These are phyloP conservation scores for Fusarium sp. DNA, from an alignment of 2,329 filamentous ascomycete species.

Conservation along the genomic window DNA sequence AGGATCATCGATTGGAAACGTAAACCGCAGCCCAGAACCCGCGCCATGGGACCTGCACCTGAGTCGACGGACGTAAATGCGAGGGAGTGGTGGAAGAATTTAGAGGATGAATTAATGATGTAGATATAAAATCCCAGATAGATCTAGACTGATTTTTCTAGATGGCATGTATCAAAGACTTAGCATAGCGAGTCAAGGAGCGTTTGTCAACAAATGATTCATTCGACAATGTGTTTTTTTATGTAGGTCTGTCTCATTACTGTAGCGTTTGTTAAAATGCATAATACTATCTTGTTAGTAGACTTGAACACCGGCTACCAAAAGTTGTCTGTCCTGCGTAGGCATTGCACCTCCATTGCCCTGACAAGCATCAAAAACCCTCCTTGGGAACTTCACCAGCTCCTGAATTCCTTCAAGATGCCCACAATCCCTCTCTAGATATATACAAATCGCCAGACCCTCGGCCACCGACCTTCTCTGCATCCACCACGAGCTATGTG, in stretches of 20 bases:
- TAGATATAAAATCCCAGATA: conserved; percentile 30
- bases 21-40: conserved; percentile 38
- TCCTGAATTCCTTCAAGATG: conserved; percentile 25
- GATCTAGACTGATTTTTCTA: conserved; percentile 11
- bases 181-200: neutral
- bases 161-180: neutral
- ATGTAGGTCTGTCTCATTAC: conserved; percentile 22
- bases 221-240: no score
- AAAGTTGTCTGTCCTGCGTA: neutral
- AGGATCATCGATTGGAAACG: conserved; percentile 44
- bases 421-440: conserved; percentile 45
- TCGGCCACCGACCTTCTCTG: conserved; percentile 60
- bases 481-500: conserved; percentile 61
- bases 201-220: neutral
- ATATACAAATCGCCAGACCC: conserved; percentile 62
- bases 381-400: conserved; percentile 35
- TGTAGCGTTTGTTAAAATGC: conserved; percentile 8
- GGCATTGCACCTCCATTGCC: neutral
- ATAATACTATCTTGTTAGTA: conserved; percentile 4
- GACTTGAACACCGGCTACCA: neutral
- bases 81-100: conserved; percentile 47
- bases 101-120: conserved; percentile 50
- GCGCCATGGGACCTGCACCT: conserved; percentile 39
- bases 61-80: conserved; percentile 26
- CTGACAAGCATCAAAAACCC: conserved; percentile 20